Evolutionary conservation across 2,329 filamentous ascomycete genomes (phyloP).

Genomic region (Dothidotthia symphoricarpi): DNA sequence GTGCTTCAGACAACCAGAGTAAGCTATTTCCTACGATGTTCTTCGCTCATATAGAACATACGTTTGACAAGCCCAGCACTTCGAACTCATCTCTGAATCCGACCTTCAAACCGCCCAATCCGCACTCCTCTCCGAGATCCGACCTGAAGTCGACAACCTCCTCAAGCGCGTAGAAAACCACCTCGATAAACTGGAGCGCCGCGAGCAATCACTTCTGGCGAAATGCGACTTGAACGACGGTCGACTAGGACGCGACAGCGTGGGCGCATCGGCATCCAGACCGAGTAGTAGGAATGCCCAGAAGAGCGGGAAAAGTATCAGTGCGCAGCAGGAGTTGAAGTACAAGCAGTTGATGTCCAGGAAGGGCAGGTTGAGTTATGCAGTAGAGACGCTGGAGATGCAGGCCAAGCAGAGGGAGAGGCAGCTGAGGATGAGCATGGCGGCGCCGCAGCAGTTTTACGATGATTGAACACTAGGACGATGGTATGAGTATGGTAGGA

Average conservation of each 20-base stretch:
- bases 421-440: constrained; percentile 72
- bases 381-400: constrained; percentile 79
- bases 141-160: constrained; percentile 77
- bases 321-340: constrained; percentile 54
- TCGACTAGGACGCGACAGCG: constrained; percentile 49
- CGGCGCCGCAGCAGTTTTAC: constrained; percentile 47
- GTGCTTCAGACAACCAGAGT: constrained; percentile 63
- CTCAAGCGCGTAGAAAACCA: constrained; percentile 80
- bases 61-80: constrained; percentile 65
- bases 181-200: constrained; percentile 76
- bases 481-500: background rate
- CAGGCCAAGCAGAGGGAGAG: constrained; percentile 77
- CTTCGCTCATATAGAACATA: background rate
- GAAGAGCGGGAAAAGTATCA: constrained; percentile 35
- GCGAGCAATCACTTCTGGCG: constrained; percentile 79
- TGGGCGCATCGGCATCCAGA: constrained; percentile 21
- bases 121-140: constrained; percentile 81
- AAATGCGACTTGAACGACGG: constrained; percentile 82
- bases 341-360: constrained; percentile 72
- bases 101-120: constrained; percentile 79
- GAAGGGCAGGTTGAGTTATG: constrained; percentile 82
- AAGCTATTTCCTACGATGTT: constrained; percentile 21
- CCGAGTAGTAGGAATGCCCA: constrained; percentile 23
- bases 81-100: constrained; percentile 85
- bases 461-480: constrained; percentile 24